phyloP scores from a whole-genome alignment of 2,329 filamentous ascomycete genomes.

The Diplodia seriata region DNA sequence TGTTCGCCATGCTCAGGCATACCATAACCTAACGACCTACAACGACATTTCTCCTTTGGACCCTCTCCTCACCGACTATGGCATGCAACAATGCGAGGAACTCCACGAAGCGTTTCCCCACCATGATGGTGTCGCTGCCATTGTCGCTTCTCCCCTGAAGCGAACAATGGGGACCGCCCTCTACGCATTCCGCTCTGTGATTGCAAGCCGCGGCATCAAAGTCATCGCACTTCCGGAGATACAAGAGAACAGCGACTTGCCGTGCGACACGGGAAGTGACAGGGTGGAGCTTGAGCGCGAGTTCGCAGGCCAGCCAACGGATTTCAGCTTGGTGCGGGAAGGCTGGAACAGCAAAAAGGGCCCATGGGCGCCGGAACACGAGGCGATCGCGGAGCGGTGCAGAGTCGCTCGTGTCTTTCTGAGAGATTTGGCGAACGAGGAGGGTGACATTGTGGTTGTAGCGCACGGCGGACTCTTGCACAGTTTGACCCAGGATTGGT shows the following conservation, averaged over 20 bases:
- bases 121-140: slow-evolving; percentile 64
- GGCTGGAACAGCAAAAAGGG: slow-evolving; percentile 72
- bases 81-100: slow-evolving; percentile 67
- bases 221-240: slow-evolving; percentile 74
- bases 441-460: slow-evolving; percentile 76
- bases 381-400: slow-evolving; percentile 67
- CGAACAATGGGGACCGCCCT: slow-evolving; percentile 79
- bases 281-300: slow-evolving; percentile 62
- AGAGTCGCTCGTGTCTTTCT: slow-evolving; percentile 67
- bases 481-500: slow-evolving; percentile 83
- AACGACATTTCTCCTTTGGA: slow-evolving; percentile 73
- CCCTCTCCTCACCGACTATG: slow-evolving; percentile 73
- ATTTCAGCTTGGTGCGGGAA: slow-evolving; percentile 64
- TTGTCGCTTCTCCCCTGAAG: slow-evolving; percentile 78
- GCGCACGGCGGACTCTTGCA: slow-evolving; percentile 86
- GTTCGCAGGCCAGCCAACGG: slow-evolving; percentile 66
- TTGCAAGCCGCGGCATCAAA: slow-evolving; percentile 45
- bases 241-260: slow-evolving; percentile 75
- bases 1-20: slow-evolving; percentile 75
- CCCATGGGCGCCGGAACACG: slow-evolving; percentile 41
- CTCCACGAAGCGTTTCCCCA: slow-evolving; percentile 67
- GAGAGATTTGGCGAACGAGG: slow-evolving; percentile 41
- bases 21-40: slow-evolving; percentile 72
- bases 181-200: slow-evolving; percentile 64
- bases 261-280: slow-evolving; percentile 75